phyloP scores from a whole-genome alignment of 345 rosid species.

The Erysimum cheiranthoides region DNA sequence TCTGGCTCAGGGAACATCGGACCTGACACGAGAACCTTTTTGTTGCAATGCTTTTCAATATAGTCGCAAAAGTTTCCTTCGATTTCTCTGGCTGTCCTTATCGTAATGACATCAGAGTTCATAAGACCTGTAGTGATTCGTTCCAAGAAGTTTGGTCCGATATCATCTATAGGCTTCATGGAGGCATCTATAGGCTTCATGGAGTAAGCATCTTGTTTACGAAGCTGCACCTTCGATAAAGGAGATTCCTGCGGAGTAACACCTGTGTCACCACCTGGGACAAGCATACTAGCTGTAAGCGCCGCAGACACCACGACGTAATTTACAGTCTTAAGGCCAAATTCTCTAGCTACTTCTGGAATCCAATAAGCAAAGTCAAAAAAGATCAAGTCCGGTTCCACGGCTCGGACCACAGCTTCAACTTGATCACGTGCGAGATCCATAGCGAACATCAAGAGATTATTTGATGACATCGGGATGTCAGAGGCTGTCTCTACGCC shows the following conservation, averaged over 20 bases:
- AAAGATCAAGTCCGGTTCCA: conserved; percentile 54
- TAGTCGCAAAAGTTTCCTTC: conserved; percentile 49
- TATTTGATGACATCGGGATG: conserved; percentile 39
- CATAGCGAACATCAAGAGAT: conserved; percentile 53
- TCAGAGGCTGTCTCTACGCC: conserved; percentile 72
- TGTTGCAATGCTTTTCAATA: background rate
- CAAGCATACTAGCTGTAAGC: background rate
- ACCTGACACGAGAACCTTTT: conserved; percentile 41
- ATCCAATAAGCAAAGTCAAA: conserved; percentile 65
- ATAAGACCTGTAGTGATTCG: conserved; percentile 1
- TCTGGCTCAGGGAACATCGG: conserved; percentile 41
- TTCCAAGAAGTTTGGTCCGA: background rate
- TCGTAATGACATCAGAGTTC: conserved; percentile 43
- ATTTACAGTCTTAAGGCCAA: conserved; percentile 54
- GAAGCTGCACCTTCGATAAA: conserved; percentile 45
- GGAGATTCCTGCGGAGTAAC: conserved; percentile 62
- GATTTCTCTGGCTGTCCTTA: conserved; percentile 41
- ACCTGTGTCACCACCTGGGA: conserved; percentile 38
- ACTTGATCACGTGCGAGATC: conserved; percentile 63
- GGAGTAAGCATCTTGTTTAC: conserved; percentile 17
- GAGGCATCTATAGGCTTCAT: background rate
- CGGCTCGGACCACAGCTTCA: conserved; percentile 33
- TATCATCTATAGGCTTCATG: too few relatives aligned
- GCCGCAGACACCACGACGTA: conserved; percentile 52
- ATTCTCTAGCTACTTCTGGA: conserved; percentile 52